A percentile compares a stretch with the other conserved stretches of the same genome.
These are phyloP conservation scores for Ustilago xerochloae DNA, from an alignment of 1,284 basidiomycete genomes.

Conservation along the genomic window DNA sequence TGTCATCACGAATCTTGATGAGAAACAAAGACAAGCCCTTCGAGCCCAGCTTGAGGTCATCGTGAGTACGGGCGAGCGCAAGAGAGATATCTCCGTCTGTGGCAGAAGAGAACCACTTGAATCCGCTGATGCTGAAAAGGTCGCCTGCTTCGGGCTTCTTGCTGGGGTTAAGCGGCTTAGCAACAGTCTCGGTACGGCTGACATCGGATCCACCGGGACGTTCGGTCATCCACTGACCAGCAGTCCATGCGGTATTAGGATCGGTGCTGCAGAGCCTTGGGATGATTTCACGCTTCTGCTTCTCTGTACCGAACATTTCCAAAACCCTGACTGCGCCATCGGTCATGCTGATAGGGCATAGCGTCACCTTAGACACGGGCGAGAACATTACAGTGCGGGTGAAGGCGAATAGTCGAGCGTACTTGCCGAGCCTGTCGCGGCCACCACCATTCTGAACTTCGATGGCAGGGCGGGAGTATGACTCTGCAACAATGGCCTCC, in stretches of 20 bases:
- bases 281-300: slow-evolving; percentile 74
- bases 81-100: slow-evolving; percentile 80
- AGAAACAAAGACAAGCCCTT: slow-evolving; percentile 75
- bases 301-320: slow-evolving; percentile 75
- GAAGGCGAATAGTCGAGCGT: slow-evolving; percentile 42
- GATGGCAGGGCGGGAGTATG: slow-evolving; percentile 14
- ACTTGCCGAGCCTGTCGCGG: slow-evolving; percentile 20
- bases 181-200: slow-evolving; percentile 79
- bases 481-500: slow-evolving; percentile 47
- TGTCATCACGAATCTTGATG: slow-evolving; percentile 40
- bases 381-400: slow-evolving; percentile 37
- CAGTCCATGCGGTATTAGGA: slow-evolving; percentile 75
- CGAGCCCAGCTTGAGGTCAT: slow-evolving; percentile 28
- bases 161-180: slow-evolving; percentile 64
- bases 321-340: slow-evolving; percentile 80
- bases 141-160: slow-evolving; percentile 69
- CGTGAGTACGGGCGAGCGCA: slow-evolving; percentile 76
- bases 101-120: slow-evolving; percentile 79
- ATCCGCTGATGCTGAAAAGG: slow-evolving; percentile 43
- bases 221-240: slow-evolving; percentile 77
- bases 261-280: slow-evolving; percentile 75
- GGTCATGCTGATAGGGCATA: slow-evolving; percentile 75
- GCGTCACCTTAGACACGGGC: slow-evolving; percentile 40
- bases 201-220: slow-evolving; percentile 82
- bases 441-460: slow-evolving; percentile 31